Percentiles rank a stretch among this genome's conserved stretches.
Evolutionary conservation across 805 yeast species (phyloP).

Genomic region (Monosporozyma aerobia): DNA sequence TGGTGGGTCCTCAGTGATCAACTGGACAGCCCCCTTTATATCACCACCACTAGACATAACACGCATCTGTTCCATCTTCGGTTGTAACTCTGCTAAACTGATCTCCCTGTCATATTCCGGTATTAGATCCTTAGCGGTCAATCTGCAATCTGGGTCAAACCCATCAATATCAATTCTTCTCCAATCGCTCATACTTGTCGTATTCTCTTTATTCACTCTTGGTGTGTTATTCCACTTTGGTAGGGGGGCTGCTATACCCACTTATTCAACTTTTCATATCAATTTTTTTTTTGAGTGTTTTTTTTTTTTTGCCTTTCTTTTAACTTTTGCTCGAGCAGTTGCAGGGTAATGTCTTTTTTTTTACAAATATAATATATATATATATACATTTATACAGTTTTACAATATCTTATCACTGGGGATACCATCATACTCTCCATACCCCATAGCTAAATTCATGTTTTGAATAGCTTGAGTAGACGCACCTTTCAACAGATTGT

Average conservation of each 20-base stretch:
- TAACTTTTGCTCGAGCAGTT: not conserved
- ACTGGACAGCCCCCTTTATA: conserved; percentile 52
- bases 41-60: conserved; percentile 62
- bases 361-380: not conserved
- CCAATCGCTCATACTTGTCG: conserved; percentile 48
- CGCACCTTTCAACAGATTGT: conserved; percentile 93
- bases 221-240: not conserved
- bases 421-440: conserved; percentile 91
- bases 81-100: conserved; percentile 44
- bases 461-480: conserved; percentile 97
- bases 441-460: conserved; percentile 81
- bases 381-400: not conserved
- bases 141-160: conserved; percentile 69
- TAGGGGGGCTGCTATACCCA: not conserved
- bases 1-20: conserved; percentile 67
- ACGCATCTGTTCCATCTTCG: conserved; percentile 50
- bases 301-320: not conserved
- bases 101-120: conserved; percentile 46
- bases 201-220: not conserved
- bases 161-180: conserved; percentile 93
- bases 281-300: conserved; percentile 33
- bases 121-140: conserved; percentile 54
- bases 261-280: not conserved
- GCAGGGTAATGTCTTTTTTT: not conserved
- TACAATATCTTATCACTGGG: conserved; percentile 54